These are phyloP conservation scores for Lupinus albus DNA, from an alignment of 306 rosid genomes.

Conservation along the genomic window DNA sequence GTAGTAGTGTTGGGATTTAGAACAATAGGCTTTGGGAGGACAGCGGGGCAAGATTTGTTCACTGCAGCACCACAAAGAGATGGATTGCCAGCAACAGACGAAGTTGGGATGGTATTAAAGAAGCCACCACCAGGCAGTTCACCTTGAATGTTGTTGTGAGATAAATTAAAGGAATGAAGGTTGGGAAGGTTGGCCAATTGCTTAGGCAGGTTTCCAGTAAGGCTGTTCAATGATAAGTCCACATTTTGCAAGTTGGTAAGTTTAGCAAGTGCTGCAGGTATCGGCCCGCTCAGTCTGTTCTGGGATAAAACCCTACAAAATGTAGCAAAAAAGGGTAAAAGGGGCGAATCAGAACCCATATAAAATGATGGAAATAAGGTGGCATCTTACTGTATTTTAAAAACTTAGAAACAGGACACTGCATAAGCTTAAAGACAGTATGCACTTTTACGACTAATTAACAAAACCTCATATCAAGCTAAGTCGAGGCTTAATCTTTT, in stretches of 20 bases:
- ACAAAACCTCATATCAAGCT: conserved; percentile 16
- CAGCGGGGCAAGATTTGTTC: conserved; percentile 77
- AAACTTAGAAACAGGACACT: conserved; percentile 12
- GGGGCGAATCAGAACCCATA: conserved; percentile 15
- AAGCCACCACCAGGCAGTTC: conserved; percentile 91
- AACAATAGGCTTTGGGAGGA: conserved; percentile 95
- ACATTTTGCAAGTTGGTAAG: conserved; percentile 70
- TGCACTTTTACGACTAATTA: conserved; percentile 27
- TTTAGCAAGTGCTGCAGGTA: conserved; percentile 77
- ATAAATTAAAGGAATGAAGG: conserved; percentile 75
- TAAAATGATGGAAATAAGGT: neutral
- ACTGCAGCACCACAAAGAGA: conserved; percentile 86
- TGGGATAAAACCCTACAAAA: conserved; percentile 67
- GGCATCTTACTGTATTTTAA: conserved; percentile 10
- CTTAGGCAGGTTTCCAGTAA: conserved; percentile 83
- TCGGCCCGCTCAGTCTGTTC: conserved; percentile 66
- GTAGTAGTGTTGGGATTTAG: conserved; percentile 85
- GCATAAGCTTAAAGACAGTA: conserved; percentile 3
- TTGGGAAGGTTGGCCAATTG: conserved; percentile 86
- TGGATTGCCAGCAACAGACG: conserved; percentile 78
- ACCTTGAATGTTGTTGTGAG: conserved; percentile 91
- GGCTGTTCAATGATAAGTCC: conserved; percentile 77
- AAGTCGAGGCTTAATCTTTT: conserved; percentile 13
- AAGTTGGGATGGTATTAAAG: conserved; percentile 87
- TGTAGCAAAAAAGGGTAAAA: conserved; percentile 26